Base-by-base conservation (phyloP, 2,329 filamentous ascomycete species). In the Claviceps pusilla region DNA sequence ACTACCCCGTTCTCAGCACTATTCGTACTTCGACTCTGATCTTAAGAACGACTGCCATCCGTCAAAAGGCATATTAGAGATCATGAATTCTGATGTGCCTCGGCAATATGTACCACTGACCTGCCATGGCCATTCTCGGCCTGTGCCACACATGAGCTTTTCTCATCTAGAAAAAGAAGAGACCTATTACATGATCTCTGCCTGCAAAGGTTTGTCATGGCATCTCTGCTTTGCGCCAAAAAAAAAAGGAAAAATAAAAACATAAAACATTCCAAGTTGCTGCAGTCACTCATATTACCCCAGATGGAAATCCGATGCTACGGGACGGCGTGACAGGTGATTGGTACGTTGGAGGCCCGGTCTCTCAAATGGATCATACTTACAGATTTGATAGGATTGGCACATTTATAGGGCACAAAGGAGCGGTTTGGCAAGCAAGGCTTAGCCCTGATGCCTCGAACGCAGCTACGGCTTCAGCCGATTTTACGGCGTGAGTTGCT, bases 261-360 rank as follows among this genome's bases (percentile, higher is more conserved):
- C 51, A 41, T 7, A n/a, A 47, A 46, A 52, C 55, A 54, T 56
- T 57, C 61, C 67, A 55, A 68, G 58, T 35, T 45, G 50, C 14
- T 56, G 29, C 28, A 33, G 19, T 12, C 16, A 41, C 51, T 55
- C 29, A 53, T 49, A 12, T 28, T 53, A 46, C 9, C 56, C 54
- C 68, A 90, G 93, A 98, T 75, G 91, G 91, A 65, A 97, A 97
- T 68, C 93, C 93, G 51, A 97, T 97, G 90, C 85, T 98, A 62
- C 87, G 93, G 60, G 89, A 97, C 72, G 93, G 93, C 58, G 80
- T 94, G 57, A 98, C 91, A 50, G 93, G 93, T 56, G 90, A 96
- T 69, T 96, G 90, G 87, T 87, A 74, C 57, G 75, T 61, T 50
- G 41, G 16, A 6, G 3, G 7, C 14, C 16, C 24, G 19, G 16